Evolutionary conservation across 176 grass and related monocot genomes (phyloP).

Genomic region (Secale cereale): DNA sequence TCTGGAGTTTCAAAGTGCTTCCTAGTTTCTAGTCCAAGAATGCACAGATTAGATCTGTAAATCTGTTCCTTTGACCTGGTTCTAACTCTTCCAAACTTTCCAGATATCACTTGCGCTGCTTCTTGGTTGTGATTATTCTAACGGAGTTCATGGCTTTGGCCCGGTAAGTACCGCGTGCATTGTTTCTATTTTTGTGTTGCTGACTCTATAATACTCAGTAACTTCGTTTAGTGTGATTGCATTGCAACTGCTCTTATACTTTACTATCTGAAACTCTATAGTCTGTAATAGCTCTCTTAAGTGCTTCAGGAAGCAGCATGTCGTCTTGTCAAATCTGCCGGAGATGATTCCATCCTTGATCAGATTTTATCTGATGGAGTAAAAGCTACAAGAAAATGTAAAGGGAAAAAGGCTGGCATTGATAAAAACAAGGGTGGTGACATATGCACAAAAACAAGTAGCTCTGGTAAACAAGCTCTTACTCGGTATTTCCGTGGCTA

Average conservation of each 20-base stretch:
- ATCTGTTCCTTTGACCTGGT: neutral
- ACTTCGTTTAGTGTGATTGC: neutral
- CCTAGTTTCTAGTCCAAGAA: neutral
- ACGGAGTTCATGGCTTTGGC: conserved; percentile 77
- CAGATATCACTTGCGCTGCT: conserved; percentile 91
- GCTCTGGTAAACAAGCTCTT: conserved; percentile 27
- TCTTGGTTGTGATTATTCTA: conserved; percentile 92
- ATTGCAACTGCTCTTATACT: conserved; percentile 21
- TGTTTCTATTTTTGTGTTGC: neutral
- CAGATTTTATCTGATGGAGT: conserved; percentile 69
- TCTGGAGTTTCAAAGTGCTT: neutral
- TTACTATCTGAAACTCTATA: neutral
- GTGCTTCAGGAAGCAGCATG: conserved; percentile 79
- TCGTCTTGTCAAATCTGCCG: conserved; percentile 80
- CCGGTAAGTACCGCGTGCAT: conserved; percentile 50
- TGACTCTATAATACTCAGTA: neutral
- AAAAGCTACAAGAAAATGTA: conserved; percentile 56
- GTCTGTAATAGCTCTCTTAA: conserved; percentile 25
- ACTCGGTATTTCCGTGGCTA: neutral
- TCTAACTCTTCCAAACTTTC: conserved; percentile 14
- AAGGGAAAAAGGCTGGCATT: conserved; percentile 43
- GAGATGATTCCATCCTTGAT: conserved; percentile 68
- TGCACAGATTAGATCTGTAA: conserved; percentile 5
- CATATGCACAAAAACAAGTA: conserved; percentile 34
- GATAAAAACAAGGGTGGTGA: conserved; percentile 40